phyloP scores from a whole-genome alignment of 176 grass and related monocot genomes.

The Eragrostis curvula region DNA sequence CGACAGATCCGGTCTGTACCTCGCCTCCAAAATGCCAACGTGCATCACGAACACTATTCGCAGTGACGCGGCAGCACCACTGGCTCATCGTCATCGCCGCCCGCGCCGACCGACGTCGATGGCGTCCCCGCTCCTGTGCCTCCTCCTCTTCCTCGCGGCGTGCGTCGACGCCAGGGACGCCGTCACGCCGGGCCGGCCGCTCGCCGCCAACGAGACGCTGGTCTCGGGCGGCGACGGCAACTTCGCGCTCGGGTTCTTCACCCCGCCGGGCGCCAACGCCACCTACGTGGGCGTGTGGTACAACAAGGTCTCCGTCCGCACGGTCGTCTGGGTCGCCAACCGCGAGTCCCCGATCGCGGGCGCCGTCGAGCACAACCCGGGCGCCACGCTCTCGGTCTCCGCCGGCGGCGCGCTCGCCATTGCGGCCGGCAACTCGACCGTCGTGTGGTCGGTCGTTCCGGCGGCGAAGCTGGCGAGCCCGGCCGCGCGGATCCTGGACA shows the following conservation, averaged over 20 bases:
- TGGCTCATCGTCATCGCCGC: neutral
- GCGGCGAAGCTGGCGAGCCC: constrained; percentile 31
- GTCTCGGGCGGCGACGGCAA: constrained; percentile 43
- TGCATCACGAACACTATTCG: constrained; percentile 9
- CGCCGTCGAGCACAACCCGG: constrained; percentile 34
- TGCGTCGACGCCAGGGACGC: constrained; percentile 39
- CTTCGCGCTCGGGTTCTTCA: constrained; percentile 72
- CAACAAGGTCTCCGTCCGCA: constrained; percentile 56
- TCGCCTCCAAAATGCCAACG: constrained; percentile 9
- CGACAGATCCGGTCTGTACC: neutral
- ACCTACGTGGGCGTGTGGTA: constrained; percentile 67
- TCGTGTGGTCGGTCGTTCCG: constrained; percentile 48
- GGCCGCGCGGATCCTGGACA: constrained; percentile 45
- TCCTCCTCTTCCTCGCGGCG: neutral
- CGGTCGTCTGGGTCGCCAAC: constrained; percentile 70
- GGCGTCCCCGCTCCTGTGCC: neutral
- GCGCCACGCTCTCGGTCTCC: constrained; percentile 54
- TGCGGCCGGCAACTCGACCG: constrained; percentile 21
- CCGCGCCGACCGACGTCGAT: constrained; percentile 32
- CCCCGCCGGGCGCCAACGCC: constrained; percentile 48
- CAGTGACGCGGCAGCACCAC: neutral
- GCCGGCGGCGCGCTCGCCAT: constrained; percentile 49
- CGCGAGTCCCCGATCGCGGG: constrained; percentile 54
- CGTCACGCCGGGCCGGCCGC: constrained; percentile 44
- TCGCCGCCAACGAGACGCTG: constrained; percentile 49